Conservation (phyloP, 441 rosid genomes). For the Hura crepitans region DNA sequence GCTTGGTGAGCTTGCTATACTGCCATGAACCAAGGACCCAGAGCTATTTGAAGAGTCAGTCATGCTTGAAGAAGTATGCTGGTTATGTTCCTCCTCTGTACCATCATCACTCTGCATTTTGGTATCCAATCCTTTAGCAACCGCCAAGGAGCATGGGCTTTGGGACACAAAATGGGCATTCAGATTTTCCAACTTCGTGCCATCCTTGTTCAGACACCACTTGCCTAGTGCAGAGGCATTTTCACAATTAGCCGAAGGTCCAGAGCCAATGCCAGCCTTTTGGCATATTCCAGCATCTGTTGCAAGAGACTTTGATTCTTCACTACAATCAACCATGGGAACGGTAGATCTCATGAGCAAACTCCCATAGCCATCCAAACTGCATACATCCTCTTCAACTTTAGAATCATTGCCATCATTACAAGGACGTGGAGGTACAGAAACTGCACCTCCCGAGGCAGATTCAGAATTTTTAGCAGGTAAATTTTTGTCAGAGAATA, state of each 20-base stretch:
- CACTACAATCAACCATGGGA: conserved; percentile 27
- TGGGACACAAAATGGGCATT: conserved; percentile 29
- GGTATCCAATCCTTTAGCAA: conserved; percentile 37
- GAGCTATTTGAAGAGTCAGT: conserved; percentile 65
- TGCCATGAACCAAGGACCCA: conserved; percentile 45
- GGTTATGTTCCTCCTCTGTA: conserved; percentile 37
- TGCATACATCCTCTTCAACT: conserved; percentile 46
- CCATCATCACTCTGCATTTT: conserved; percentile 35
- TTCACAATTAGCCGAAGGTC: conserved; percentile 28
- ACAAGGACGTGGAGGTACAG: conserved; percentile 20
- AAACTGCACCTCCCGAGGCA: conserved; percentile 18
- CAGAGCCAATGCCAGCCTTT: conserved; percentile 29
- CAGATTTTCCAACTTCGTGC: conserved; percentile 36
- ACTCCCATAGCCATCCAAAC: conserved; percentile 22
- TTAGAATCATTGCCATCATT: conserved; percentile 36
- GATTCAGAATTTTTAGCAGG: conserved; percentile 27
- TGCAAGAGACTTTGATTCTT: conserved; percentile 32
- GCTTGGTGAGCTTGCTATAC: conserved; percentile 55
- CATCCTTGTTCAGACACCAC: conserved; percentile 26
- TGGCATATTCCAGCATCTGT: conserved; percentile 29
- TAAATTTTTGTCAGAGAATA: conserved; percentile 29
- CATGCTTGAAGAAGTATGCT: conserved; percentile 47
- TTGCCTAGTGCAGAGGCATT: conserved; percentile 21
- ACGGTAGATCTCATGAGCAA: conserved; percentile 24
- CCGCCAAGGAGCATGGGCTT: conserved; percentile 40